A percentile compares a stretch with the other conserved stretches of the same genome.
phyloP scores from a whole-genome alignment of 2,329 filamentous ascomycete species.

The Leptographium wingfieldii region DNA sequence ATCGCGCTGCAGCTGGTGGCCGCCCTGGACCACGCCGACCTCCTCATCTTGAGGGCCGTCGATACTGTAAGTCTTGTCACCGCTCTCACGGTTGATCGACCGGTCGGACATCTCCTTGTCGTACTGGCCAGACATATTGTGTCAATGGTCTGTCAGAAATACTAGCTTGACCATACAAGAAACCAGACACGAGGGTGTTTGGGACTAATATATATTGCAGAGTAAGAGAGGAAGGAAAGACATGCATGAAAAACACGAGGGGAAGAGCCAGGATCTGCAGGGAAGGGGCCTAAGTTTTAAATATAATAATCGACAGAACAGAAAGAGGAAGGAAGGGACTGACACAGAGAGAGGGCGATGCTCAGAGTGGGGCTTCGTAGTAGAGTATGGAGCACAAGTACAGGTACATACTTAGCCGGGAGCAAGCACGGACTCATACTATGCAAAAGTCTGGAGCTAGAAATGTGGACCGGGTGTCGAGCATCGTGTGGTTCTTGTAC shows the following conservation, averaged over 20 bases:
- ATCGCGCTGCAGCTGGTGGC: slow-evolving; percentile 21
- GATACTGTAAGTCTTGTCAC: slow-evolving; percentile 2
- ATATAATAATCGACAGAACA: neutral
- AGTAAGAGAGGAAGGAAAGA: neutral
- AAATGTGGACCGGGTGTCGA: too few relatives aligned
- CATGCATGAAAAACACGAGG: neutral
- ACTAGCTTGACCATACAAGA: neutral
- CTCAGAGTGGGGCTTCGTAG: neutral
- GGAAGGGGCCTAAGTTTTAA: neutral
- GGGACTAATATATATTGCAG: neutral
- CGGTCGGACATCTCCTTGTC: slow-evolving; percentile 10
- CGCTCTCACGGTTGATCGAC: slow-evolving; percentile 6
- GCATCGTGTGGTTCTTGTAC: neutral
- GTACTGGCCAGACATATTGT: slow-evolving; percentile 1
- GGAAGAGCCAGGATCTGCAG: neutral
- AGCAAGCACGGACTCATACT: neutral
- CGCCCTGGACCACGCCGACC: slow-evolving; percentile 22
- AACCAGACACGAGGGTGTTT: neutral
- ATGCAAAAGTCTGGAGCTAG: neutral
- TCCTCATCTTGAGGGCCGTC: slow-evolving; percentile 20
- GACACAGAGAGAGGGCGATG: neutral
- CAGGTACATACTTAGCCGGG: neutral
- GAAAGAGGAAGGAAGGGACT: neutral
- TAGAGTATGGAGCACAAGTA: neutral
- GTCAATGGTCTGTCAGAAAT: neutral